Percentiles rank a stretch among this genome's conserved stretches.
phyloP scores from a whole-genome alignment of 805 yeast species.

The Saturnispora serradocipensis region DNA sequence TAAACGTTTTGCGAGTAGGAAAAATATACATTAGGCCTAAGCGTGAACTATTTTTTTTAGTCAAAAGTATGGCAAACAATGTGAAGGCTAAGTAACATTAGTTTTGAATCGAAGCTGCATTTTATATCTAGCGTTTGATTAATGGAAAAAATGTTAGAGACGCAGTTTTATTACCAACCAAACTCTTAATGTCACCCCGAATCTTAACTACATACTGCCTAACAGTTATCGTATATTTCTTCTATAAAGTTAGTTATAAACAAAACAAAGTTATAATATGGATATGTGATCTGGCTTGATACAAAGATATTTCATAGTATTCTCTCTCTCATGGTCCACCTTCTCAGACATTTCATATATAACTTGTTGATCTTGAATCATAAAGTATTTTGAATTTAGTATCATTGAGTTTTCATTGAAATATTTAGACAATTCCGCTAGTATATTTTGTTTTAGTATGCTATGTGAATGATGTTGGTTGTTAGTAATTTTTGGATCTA shows the following conservation, averaged over 20 bases:
- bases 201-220: background rate
- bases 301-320: background rate
- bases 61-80: no score
- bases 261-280: background rate
- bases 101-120: no score
- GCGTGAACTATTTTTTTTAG: no score
- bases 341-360: conserved; percentile 2
- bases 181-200: background rate
- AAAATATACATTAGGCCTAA: no score
- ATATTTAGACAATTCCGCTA: background rate
- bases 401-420: background rate
- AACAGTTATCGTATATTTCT: background rate
- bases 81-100: no score
- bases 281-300: background rate
- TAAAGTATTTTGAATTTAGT: background rate
- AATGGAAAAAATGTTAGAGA: no score
- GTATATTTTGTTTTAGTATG: background rate
- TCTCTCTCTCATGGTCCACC: background rate
- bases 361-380: background rate
- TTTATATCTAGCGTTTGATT: no score
- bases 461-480: background rate
- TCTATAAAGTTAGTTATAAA: background rate
- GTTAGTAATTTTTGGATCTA: conserved; percentile 7
- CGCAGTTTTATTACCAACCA: background rate
- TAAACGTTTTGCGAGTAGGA: no score